phyloP scores from a whole-genome alignment of 1,284 basidiomycete species.

The Puccinia triticina region DNA sequence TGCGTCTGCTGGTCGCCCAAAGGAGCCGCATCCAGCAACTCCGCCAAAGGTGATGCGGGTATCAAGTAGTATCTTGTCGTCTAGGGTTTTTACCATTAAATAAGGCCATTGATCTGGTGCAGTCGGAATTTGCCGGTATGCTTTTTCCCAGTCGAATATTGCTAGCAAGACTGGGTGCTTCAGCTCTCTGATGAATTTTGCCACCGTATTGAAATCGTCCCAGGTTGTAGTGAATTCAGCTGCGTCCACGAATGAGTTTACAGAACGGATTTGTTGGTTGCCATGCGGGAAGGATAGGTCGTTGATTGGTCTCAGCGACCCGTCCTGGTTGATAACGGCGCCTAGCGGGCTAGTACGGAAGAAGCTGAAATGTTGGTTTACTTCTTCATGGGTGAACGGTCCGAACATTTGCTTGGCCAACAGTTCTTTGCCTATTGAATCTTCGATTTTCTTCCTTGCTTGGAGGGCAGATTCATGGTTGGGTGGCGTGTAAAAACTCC shows the following conservation, averaged over 20 bases:
- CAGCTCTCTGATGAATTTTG: background rate
- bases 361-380: background rate
- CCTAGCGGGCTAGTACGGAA: no score
- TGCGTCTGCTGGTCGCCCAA: background rate
- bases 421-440: no score
- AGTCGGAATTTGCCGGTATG: background rate
- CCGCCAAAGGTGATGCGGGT: background rate
- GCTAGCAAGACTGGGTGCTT: background rate
- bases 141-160: no score
- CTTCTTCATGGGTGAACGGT: background rate
- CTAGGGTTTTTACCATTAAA: background rate
- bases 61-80: background rate
- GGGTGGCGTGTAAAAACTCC: no score
- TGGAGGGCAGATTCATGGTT: no score
- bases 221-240: background rate
- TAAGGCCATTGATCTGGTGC: background rate
- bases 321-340: background rate
- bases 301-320: background rate
- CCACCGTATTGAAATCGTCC: no score
- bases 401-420: background rate
- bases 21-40: background rate
- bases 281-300: background rate
- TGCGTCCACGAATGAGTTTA: background rate
- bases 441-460: no score
- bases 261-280: background rate